Evolutionary conservation across 129 eudicot genomes (phyloP).

Genomic region (Daucus carota): DNA sequence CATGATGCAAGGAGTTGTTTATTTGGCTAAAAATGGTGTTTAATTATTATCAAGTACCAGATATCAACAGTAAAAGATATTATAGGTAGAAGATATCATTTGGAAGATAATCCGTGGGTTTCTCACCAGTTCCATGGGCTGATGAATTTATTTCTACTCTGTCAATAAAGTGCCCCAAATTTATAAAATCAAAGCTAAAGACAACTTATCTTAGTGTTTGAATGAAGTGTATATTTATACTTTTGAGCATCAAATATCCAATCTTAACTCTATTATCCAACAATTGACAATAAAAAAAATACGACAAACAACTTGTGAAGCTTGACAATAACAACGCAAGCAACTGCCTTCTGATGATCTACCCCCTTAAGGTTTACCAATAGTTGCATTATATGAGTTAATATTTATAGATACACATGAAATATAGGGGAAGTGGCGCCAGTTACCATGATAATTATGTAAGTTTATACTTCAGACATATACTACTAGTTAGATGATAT

Average conservation of each 20-base stretch:
- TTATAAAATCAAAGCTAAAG: no score
- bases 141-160: background rate
- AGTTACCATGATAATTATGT: background rate
- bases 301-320: background rate
- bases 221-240: no score
- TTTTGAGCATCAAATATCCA: no score
- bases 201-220: no score
- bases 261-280: no score
- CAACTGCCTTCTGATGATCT: no score
- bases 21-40: background rate
- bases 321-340: no score
- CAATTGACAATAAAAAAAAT: background rate
- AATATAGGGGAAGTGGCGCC: background rate
- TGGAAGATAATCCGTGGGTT: background rate
- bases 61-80: background rate
- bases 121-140: background rate
- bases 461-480: background rate
- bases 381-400: no score
- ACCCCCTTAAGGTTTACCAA: no score
- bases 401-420: no score
- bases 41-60: background rate
- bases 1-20: background rate
- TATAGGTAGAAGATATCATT: background rate
- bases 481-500: background rate
- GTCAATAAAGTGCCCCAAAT: background rate